A percentile compares a stretch with the other conserved stretches of the same genome.
Evolutionary conservation across 345 rosid species (phyloP).

Genomic region (Citrus hindsii): DNA sequence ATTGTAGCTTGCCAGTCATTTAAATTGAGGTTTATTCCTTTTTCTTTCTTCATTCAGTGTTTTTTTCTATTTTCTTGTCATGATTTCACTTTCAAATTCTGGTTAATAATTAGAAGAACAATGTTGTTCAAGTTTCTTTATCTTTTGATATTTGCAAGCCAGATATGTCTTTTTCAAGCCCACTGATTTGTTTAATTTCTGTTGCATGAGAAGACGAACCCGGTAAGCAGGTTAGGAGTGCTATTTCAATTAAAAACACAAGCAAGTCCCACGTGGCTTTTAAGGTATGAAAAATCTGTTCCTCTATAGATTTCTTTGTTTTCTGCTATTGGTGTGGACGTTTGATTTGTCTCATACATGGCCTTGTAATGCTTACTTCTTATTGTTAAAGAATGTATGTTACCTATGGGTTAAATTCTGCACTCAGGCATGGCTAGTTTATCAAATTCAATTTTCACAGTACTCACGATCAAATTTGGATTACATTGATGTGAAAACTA

Average conservation of each 20-base stretch:
- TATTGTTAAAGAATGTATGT: background rate
- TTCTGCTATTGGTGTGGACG: slow-evolving; percentile 2
- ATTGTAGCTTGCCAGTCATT: background rate
- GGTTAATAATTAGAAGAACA: background rate
- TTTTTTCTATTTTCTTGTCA: background rate
- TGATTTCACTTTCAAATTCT: background rate
- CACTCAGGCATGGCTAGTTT: background rate
- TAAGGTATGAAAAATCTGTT: slow-evolving; percentile 41
- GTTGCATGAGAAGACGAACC: slow-evolving; percentile 51
- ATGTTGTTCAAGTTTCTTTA: background rate
- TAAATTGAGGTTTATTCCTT: background rate
- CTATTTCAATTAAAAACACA: slow-evolving; percentile 59
- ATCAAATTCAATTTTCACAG: background rate
- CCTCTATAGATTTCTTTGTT: background rate
- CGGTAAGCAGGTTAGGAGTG: slow-evolving; percentile 67
- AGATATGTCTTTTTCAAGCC: slow-evolving; percentile 2
- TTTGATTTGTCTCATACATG: slow-evolving; percentile 6
- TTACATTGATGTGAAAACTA: background rate
- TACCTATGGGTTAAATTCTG: background rate
- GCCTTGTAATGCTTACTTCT: background rate
- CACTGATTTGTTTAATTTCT: slow-evolving; percentile 12
- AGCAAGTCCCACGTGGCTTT: slow-evolving; percentile 68
- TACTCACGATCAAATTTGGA: background rate
- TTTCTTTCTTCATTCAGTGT: background rate
- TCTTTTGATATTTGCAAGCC: background rate